These are phyloP conservation scores for Heliamphora pulchella DNA, from an alignment of 179 eudicot species.

Conservation along the genomic window DNA sequence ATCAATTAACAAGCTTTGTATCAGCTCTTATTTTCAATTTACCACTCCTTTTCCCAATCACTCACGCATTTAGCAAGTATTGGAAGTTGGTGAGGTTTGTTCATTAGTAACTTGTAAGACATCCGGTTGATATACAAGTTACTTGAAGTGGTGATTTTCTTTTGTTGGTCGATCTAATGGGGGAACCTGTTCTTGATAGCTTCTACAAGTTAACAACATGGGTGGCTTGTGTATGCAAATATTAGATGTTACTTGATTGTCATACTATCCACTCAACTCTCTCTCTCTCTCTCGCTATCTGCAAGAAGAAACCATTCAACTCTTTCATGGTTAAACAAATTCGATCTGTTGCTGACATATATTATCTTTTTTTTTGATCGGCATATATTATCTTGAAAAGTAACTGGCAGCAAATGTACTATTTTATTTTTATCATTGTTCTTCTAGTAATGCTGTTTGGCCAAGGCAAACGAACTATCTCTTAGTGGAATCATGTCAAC, in stretches of 20 bases:
- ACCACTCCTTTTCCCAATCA: neutral
- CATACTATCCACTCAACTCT: neutral
- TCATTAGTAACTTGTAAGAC: neutral
- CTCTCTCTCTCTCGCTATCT: neutral
- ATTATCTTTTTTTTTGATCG: neutral
- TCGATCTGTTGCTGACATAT: neutral
- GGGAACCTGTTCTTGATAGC: neutral
- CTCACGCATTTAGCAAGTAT: neutral
- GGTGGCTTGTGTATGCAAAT: conserved; percentile 3
- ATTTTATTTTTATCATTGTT: neutral
- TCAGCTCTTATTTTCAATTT: neutral
- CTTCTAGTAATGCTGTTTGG: conserved; percentile 13
- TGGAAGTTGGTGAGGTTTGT: neutral
- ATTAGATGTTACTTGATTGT: neutral
- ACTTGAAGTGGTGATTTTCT: neutral
- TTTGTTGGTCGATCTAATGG: neutral
- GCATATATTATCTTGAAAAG: neutral
- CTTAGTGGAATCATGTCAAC: conserved; percentile 18
- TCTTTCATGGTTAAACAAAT: neutral
- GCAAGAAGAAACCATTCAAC: neutral
- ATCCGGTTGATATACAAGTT: neutral
- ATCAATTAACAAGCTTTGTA: neutral
- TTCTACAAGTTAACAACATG: neutral
- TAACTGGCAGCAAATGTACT: neutral
- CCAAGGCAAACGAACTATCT: conserved; percentile 20